Evolutionary conservation across 768 basidiomycete genomes (phyloP), one percentile per base, ranked within the genome.

Genomic region (Lentinus tigrinus): DNA sequence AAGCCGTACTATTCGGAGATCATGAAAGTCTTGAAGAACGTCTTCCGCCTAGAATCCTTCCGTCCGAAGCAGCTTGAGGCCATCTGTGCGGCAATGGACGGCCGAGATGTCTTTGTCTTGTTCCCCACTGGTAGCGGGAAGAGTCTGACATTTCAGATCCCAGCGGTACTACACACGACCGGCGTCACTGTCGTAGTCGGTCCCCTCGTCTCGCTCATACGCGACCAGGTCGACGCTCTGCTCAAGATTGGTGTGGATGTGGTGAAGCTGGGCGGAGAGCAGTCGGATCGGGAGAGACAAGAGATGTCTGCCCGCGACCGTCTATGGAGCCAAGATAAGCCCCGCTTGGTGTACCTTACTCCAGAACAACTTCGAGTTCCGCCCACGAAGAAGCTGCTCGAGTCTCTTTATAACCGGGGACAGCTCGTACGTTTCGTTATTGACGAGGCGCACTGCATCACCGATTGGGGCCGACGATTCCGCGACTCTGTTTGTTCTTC

Each of bases 121-220:
- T 95, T 98, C 85, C 97, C 97, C 1, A 99, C 97, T 1, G 95
- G 94, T 36, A 94, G 94, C 4, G 93, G 93, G 0, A 95, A 95
- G 74, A 91, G 88, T 65, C 76, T 95, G 38, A 93, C 89, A 64
- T 94, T 87, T 71, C 87, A 98, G 70, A 85, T 98, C 1, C 97
- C 97, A 0, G 95, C 94, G 2, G 79, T 97, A 34, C 91, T 94
- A 66, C 73, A 74, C 37, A 31, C 31, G 31, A 74, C 74, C 6
- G 94, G 95, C 34, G 84, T 97, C 3, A 93, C 95, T 0, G 78
- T 99, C 53, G 95, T 99, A 28, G 81, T 99, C 44, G 90, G 91
- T 3, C 97, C 97, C 1, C 81, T 99, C 21, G 74, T 93, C 21
- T 85, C 93, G 0, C 78, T 99, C 47, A 98, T 99, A 78, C 77